phyloP scores from a whole-genome alignment of 345 rosid genomes.

The Salix udensis region DNA sequence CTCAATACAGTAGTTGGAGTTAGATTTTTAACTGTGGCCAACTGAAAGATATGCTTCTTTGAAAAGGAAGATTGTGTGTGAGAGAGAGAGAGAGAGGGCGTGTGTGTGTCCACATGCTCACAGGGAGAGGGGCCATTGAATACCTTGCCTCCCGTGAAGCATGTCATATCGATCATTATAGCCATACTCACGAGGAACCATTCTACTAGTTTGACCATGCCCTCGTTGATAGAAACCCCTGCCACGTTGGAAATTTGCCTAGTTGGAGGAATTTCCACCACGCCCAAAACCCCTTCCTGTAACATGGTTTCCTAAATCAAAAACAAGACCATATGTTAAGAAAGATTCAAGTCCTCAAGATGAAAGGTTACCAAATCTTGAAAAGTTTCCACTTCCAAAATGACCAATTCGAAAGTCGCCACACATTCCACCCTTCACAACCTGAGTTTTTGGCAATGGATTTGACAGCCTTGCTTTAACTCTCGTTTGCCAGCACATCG shows the following conservation, averaged over 20 bases:
- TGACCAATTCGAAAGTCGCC: slow-evolving; percentile 58
- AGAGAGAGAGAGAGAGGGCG: too few relatives aligned
- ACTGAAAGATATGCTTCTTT: not conserved
- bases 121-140: slow-evolving; percentile 31
- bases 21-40: slow-evolving; percentile 2
- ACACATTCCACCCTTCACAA: slow-evolving; percentile 63
- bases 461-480: slow-evolving; percentile 63
- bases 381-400: slow-evolving; percentile 26
- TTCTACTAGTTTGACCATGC: slow-evolving; percentile 35
- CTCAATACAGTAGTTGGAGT: slow-evolving; percentile 3
- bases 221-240: slow-evolving; percentile 37
- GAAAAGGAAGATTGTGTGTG: not conserved
- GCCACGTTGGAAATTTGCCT: slow-evolving; percentile 33
- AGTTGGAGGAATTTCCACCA: slow-evolving; percentile 36
- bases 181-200: slow-evolving; percentile 31
- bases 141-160: slow-evolving; percentile 35
- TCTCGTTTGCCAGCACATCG: slow-evolving; percentile 32
- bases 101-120: too few relatives aligned
- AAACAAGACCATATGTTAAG: slow-evolving; percentile 4
- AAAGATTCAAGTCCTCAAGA: slow-evolving; percentile 1
- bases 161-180: slow-evolving; percentile 25
- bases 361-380: slow-evolving; percentile 48
- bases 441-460: slow-evolving; percentile 70
- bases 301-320: slow-evolving; percentile 12
- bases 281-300: slow-evolving; percentile 45